Conservation (phyloP, 176 grass and related monocot species). For the Aegilops sharonensis region DNA sequence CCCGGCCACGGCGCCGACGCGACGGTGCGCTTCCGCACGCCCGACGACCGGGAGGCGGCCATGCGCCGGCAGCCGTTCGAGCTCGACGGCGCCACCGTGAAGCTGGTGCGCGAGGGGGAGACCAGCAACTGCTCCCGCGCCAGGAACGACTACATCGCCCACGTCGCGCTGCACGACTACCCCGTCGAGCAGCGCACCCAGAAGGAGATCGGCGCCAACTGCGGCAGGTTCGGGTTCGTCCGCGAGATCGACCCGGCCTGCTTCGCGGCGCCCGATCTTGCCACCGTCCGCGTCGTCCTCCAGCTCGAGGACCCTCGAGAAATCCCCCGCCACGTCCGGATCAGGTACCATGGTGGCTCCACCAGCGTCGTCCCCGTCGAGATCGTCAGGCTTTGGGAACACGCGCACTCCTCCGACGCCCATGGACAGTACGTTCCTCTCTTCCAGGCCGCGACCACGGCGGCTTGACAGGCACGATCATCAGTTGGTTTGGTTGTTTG, state of each 20-base stretch:
- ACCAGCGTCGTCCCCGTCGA: neutral
- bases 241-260: neutral
- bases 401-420: neutral
- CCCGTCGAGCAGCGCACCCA: neutral
- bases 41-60: neutral
- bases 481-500: neutral
- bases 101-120: neutral
- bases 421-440: neutral
- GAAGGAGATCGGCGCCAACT: neutral
- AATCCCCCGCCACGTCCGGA: neutral
- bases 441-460: neutral
- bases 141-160: neutral
- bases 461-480: neutral
- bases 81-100: neutral
- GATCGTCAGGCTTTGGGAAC: neutral
- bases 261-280: neutral
- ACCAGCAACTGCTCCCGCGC: neutral
- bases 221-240: neutral
- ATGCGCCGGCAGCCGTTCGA: neutral
- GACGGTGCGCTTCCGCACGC: neutral
- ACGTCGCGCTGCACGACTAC: neutral
- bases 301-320: neutral
- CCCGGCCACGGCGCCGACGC: neutral
- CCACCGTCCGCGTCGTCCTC: neutral
- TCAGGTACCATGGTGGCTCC: neutral